Evolutionary conservation across 768 basidiomycete genomes (phyloP).

Genomic region (Trametes gibbosa): DNA sequence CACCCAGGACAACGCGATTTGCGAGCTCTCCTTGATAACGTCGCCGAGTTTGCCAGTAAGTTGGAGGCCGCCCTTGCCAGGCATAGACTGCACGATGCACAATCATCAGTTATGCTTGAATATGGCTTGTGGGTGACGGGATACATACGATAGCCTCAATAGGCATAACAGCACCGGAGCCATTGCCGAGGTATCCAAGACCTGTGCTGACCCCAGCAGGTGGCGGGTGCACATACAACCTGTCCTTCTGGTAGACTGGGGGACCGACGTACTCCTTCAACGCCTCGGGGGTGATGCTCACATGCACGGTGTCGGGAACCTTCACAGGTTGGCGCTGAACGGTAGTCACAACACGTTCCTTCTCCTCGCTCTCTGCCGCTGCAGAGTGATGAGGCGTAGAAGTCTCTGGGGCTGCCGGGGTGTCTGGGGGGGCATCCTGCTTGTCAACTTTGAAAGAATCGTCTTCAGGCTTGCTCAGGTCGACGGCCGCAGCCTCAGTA

Average conservation of each 20-base stretch:
- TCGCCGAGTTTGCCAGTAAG: slow-evolving; percentile 97
- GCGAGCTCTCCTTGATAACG: slow-evolving; percentile 94
- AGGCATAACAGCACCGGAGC: slow-evolving; percentile 95
- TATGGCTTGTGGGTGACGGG: background rate
- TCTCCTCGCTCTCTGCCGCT: slow-evolving; percentile 27
- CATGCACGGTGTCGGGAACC: slow-evolving; percentile 75
- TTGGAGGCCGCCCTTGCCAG: slow-evolving; percentile 89
- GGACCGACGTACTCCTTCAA: slow-evolving; percentile 97
- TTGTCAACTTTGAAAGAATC: slow-evolving; percentile 35
- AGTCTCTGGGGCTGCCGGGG: slow-evolving; percentile 32
- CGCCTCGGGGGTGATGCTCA: slow-evolving; percentile 82
- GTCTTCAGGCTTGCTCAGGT: slow-evolving; percentile 15
- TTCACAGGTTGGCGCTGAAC: slow-evolving; percentile 74
- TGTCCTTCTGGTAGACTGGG: slow-evolving; percentile 90
- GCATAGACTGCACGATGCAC: slow-evolving; percentile 66
- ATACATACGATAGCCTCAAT: slow-evolving; percentile 84
- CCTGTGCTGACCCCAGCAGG: slow-evolving; percentile 95
- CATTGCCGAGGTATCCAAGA: slow-evolving; percentile 94
- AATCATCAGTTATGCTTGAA: background rate
- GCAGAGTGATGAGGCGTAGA: slow-evolving; percentile 23
- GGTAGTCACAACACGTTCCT: slow-evolving; percentile 67
- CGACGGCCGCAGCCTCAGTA: slow-evolving; percentile 18
- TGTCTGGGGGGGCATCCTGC: slow-evolving; percentile 45
- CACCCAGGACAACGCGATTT: slow-evolving; percentile 92
- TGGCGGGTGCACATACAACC: slow-evolving; percentile 77